Evolutionary conservation across 768 basidiomycete genomes (phyloP).

Genomic region (Suillus placidus): DNA sequence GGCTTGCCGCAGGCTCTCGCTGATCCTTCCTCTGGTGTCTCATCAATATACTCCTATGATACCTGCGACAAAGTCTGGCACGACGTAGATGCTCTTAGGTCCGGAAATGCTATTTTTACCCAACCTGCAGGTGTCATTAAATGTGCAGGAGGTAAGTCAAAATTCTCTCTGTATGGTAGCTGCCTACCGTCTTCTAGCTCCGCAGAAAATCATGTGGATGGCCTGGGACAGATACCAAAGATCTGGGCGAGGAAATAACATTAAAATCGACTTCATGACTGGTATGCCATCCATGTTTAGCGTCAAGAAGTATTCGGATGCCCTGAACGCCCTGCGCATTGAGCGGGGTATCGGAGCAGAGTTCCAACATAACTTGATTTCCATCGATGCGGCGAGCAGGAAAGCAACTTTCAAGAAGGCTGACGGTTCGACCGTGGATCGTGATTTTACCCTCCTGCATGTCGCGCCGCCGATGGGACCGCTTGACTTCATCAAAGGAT

Average conservation of each 20-base stretch:
- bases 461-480: constrained; percentile 94
- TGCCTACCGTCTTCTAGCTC: constrained; percentile 46
- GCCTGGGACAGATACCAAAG: constrained; percentile 80
- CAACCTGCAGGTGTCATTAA: constrained; percentile 93
- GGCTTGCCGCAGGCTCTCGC: constrained; percentile 77
- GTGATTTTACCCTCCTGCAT: constrained; percentile 83
- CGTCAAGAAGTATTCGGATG: constrained; percentile 95
- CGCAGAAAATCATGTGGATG: constrained; percentile 98
- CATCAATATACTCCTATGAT: constrained; percentile 89
- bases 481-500: constrained; percentile 73
- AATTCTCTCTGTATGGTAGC: background rate
- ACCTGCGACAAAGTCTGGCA: constrained; percentile 89
- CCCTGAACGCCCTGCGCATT: constrained; percentile 73
- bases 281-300: constrained; percentile 97
- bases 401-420: constrained; percentile 84
- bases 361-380: constrained; percentile 83
- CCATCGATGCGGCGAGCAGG: constrained; percentile 69
- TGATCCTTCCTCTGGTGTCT: constrained; percentile 80
- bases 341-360: constrained; percentile 79
- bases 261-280: constrained; percentile 79
- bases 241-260: constrained; percentile 58
- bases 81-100: constrained; percentile 73
- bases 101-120: constrained; percentile 90
- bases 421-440: constrained; percentile 69
- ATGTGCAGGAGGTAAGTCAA: constrained; percentile 77